These are phyloP conservation scores for Aureobasidium sp. DNA, from an alignment of 2,329 filamentous ascomycete genomes.

Conservation along the genomic window DNA sequence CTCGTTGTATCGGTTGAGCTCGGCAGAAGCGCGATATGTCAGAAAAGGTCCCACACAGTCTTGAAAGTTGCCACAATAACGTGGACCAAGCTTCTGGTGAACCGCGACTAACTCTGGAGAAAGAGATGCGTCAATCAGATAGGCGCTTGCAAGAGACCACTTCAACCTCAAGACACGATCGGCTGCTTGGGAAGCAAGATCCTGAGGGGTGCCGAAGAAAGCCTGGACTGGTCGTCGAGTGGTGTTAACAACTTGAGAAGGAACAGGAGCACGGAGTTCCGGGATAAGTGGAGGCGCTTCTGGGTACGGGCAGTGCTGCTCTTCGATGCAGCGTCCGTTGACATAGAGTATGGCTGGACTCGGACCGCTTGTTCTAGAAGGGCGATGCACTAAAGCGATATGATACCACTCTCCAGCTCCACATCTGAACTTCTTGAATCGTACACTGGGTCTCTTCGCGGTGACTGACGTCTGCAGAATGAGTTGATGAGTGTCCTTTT, in stretches of 20 bases:
- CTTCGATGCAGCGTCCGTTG: constrained; percentile 88
- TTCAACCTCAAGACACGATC: constrained; percentile 60
- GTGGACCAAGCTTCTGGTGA: constrained; percentile 78
- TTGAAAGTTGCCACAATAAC: constrained; percentile 94
- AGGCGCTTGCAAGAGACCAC: constrained; percentile 85
- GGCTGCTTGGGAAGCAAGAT: constrained; percentile 42
- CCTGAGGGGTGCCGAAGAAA: constrained; percentile 86
- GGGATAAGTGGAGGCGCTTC: constrained; percentile 51
- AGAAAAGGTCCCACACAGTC: constrained; percentile 93
- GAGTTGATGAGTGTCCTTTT: constrained; percentile 86
- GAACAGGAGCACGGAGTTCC: background rate
- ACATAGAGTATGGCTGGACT: constrained; percentile 84
- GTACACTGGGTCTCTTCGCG: constrained; percentile 76
- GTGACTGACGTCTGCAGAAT: constrained; percentile 93
- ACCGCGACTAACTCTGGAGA: constrained; percentile 91
- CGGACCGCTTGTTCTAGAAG: constrained; percentile 63
- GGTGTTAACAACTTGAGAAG: constrained; percentile 1
- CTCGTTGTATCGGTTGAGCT: constrained; percentile 85
- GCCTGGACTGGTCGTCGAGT: constrained; percentile 61
- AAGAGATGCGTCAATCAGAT: constrained; percentile 77
- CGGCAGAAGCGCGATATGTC: constrained; percentile 88
- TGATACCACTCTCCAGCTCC: constrained; percentile 82
- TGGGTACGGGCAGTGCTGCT: constrained; percentile 83
- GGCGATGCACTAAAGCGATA: constrained; percentile 76
- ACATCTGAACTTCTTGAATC: constrained; percentile 80